These are phyloP conservation scores for Debaryomycetaceae sp. DNA, from an alignment of 1,139 yeast species.

Conservation along the genomic window DNA sequence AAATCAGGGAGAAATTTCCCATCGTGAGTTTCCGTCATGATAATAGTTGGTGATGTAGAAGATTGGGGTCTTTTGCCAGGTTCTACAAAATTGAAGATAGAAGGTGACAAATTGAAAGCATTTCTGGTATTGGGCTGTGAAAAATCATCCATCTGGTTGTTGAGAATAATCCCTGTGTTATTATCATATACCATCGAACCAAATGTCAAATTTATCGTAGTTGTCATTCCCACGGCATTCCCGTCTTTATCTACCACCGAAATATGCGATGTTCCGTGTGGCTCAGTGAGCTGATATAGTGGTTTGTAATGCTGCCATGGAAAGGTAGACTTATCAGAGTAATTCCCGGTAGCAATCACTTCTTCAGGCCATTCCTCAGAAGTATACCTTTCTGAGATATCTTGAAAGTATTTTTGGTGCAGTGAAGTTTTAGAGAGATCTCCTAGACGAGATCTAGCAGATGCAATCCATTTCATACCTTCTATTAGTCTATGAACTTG, in stretches of 20 bases:
- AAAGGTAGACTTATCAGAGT: slow-evolving; percentile 53
- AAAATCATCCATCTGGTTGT: slow-evolving; percentile 95
- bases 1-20: slow-evolving; percentile 50
- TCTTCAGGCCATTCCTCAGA: slow-evolving; percentile 52
- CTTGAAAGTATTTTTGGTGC: slow-evolving; percentile 15
- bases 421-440: slow-evolving; percentile 32
- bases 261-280: slow-evolving; percentile 88
- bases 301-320: slow-evolving; percentile 78
- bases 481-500: slow-evolving; percentile 74
- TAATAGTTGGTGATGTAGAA: slow-evolving; percentile 75
- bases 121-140: slow-evolving; percentile 69
- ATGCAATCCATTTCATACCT: slow-evolving; percentile 90
- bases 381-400: slow-evolving; percentile 29
- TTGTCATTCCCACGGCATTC: slow-evolving; percentile 82
- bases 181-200: slow-evolving; percentile 84
- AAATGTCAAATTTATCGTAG: slow-evolving; percentile 83
- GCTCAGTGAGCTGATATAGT: slow-evolving; percentile 66
- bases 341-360: slow-evolving; percentile 43
- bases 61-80: slow-evolving; percentile 84
- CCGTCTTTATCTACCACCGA: slow-evolving; percentile 67
- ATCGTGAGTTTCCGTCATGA: slow-evolving; percentile 38
- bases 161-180: slow-evolving; percentile 74
- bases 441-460: slow-evolving; percentile 80
- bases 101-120: slow-evolving; percentile 78
- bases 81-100: slow-evolving; percentile 69